Percentiles rank a stretch among this genome's conserved stretches.
Evolutionary conservation across 2,329 filamentous ascomycete species (phyloP).

Genomic region (Aspergillus bombycis): DNA sequence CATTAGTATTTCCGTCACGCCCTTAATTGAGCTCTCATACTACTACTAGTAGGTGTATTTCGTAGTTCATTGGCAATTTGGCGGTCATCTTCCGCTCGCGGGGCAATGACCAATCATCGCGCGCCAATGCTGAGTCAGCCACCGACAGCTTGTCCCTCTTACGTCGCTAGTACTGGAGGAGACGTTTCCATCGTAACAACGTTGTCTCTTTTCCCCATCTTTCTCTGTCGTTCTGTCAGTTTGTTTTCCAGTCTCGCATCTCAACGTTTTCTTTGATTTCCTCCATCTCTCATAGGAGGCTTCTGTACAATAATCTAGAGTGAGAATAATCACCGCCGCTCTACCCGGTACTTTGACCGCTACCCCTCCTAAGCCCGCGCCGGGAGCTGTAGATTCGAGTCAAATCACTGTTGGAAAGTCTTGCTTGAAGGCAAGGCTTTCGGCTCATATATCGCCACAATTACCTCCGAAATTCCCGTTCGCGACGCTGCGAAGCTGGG

Average conservation of each 20-base stretch:
- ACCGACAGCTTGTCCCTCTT: slow-evolving; percentile 23
- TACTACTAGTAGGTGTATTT: neutral
- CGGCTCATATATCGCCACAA: slow-evolving; percentile 40
- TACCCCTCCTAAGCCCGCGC: slow-evolving; percentile 29
- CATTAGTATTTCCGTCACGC: neutral
- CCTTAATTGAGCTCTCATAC: too few species aligned
- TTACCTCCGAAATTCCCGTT: slow-evolving; percentile 48
- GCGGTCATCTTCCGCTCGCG: slow-evolving; percentile 10
- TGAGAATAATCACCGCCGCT: slow-evolving; percentile 6
- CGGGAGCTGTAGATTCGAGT: slow-evolving; percentile 27
- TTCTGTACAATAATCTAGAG: slow-evolving; percentile 3
- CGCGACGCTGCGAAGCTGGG: slow-evolving; percentile 52
- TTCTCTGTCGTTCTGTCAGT: slow-evolving; percentile 14
- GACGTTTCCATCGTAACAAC: slow-evolving; percentile 10
- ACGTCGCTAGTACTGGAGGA: slow-evolving; percentile 21
- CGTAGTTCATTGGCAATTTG: neutral
- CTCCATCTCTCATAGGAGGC: neutral
- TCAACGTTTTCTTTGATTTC: neutral
- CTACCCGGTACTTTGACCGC: slow-evolving; percentile 21
- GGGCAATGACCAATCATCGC: slow-evolving; percentile 22
- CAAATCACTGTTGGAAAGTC: slow-evolving; percentile 41
- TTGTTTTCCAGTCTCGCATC: slow-evolving; percentile 5
- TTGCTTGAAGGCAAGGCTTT: slow-evolving; percentile 48
- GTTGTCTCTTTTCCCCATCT: slow-evolving; percentile 10
- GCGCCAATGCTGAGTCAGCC: slow-evolving; percentile 15